Evolutionary conservation across 202 grass and related monocot genomes (phyloP), one percentile per base, ranked within the genome.

Genomic region (Saccharum hybrid): DNA sequence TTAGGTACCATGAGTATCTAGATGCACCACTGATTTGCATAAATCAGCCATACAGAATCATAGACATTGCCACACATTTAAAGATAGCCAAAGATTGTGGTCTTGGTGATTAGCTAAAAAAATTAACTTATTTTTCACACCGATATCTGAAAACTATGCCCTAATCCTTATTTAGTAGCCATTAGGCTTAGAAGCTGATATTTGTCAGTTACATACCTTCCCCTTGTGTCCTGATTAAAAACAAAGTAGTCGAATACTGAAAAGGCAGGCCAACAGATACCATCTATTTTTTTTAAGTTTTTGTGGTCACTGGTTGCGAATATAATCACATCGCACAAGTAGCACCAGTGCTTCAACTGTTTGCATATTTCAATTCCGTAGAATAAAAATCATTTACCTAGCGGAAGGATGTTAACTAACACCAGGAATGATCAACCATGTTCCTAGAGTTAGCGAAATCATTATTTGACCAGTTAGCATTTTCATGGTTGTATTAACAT

Each of bases 101-200:
- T 68, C n/a, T 57, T 33, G 8, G 16, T 43, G n/a, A 37, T 65
- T 57, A 31, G 6, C 22, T 43, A 18, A 78, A 78, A 83, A 38
- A 30, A 4, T 36, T 73, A 1, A 46, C 18, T 15, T 56, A 77
- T 6, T 45, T n/a, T 62, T 60, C 37, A 30, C 64, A 49, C 10
- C 46, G 28, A 36, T 49, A 57, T 78, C 43, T 46, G 67, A 72
- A 60, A 39, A 73, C 13, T 14, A 60, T 83, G 81, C 1, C 45
- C 18, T 67, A 66, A 77, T 59, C 57, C 57, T n/a, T 36, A 8
- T 36, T 83, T 36, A 64, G 36, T 13, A 34, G 12, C 10, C 33
- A 37, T 78, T 82, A 71, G 33, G 43, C 18, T 40, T 46, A 60
- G 11, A 42, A 57, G 11, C 46, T 56, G 36, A 21, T 12, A 42